phyloP scores from a whole-genome alignment of 768 basidiomycete genomes.

The Auricularia sp. region DNA sequence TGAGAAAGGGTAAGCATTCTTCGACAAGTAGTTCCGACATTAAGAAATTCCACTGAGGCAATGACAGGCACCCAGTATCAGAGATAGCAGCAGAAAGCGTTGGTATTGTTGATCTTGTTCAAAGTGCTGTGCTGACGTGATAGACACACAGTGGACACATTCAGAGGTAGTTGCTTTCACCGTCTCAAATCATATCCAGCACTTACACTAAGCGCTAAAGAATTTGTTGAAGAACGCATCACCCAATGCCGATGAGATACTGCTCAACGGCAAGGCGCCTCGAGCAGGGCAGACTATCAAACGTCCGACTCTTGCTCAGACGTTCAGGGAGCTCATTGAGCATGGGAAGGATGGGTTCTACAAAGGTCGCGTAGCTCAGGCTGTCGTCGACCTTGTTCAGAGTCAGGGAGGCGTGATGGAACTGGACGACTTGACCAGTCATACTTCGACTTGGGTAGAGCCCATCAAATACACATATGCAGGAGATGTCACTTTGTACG shows the following conservation, averaged over 20 bases:
- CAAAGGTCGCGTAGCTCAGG: conserved; percentile 80
- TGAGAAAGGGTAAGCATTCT: conserved; percentile 88
- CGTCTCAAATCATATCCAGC: too few species aligned
- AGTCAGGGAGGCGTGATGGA: conserved; percentile 92
- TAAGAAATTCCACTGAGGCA: too few species aligned
- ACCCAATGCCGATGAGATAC: conserved; percentile 77
- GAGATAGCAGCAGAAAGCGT: conserved; percentile 13
- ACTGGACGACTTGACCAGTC: conserved; percentile 76
- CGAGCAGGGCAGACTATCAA: conserved; percentile 69
- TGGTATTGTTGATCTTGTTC: too few species aligned
- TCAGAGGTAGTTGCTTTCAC: too few species aligned
- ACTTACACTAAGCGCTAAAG: conserved; percentile 14
- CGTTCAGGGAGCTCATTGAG: conserved; percentile 68
- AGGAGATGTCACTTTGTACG: conserved; percentile 81
- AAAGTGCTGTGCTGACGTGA: too few species aligned
- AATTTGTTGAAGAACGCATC: conserved; percentile 71
- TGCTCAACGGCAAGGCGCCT: conserved; percentile 75
- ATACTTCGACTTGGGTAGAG: conserved; percentile 71
- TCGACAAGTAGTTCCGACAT: too few species aligned
- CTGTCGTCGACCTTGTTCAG: conserved; percentile 77
- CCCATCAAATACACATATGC: conserved; percentile 89
- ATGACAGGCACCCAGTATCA: too few species aligned
- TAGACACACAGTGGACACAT: too few species aligned
- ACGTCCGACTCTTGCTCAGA: conserved; percentile 75
- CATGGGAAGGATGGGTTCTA: conserved; percentile 91